Base-by-base conservation (phyloP, 78 protist genomes). In the Neovahlkampfia damariscottae region DNA sequence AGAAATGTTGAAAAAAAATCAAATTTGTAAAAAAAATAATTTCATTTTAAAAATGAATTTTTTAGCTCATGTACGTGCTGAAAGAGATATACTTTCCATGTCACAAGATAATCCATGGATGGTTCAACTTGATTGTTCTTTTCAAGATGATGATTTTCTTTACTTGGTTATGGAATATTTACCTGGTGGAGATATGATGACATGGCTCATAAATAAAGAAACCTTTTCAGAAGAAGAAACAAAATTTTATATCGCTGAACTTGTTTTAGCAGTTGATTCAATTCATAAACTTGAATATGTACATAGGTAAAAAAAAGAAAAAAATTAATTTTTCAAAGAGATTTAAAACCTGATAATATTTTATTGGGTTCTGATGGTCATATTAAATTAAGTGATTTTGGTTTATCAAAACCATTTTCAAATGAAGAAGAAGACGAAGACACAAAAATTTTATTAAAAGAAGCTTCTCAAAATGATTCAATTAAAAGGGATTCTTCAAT, bases 351-450 rank as follows among this genome's bases (percentile, higher is more conserved):
- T 0, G 84, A 80, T 3, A 87, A 89, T 68, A 86, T 84, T 27
- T 78, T 89, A 30, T 59, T 89, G 28, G 85, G 72, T 4, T 74
- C 72, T 5, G 3, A 3, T 9, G 94, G 94, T 29, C 94, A 90
- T 40, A 41, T 90, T 36, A 88, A 74, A 75, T 82, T 92, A 4
- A 74, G 87, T 10, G 94, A 90, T 59, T 93, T 93, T 34, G 96
- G 96, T 29, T 87, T 93, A 8, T 80, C 83, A 8, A 91, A 88
- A 38, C 67, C 83, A 8, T 82, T 86, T 19, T 38, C 67, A 10
- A 31, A 30, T 8, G 10, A 3, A 27, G 67, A 9, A 29, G 74
- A 2, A 35, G 8, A 7, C 3, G 34, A 10, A 39, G 72, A 76
- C 34, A 10, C 37, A 29, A 10, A 30, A 27, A 70, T 9, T 41